Percentiles rank a stretch among this genome's conserved stretches.
phyloP scores from a whole-genome alignment of 331 rosid genomes.

The Malus hybrid region DNA sequence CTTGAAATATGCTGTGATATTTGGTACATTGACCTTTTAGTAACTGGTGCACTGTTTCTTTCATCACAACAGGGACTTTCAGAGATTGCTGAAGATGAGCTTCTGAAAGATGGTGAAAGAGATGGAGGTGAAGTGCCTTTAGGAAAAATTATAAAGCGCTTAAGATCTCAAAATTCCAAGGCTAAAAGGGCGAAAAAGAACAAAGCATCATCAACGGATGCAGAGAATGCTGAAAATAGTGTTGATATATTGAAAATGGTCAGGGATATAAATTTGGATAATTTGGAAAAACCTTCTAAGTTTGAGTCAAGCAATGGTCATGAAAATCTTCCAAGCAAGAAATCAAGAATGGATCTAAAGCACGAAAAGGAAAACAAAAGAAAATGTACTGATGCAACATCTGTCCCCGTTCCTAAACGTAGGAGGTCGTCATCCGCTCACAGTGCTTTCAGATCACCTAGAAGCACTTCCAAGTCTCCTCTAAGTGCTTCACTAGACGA shows the following conservation, averaged over 20 bases:
- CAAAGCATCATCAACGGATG: constrained; percentile 35
- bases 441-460: constrained; percentile 36
- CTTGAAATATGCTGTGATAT: neutral
- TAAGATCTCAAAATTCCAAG: constrained; percentile 53
- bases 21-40: constrained; percentile 19
- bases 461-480: constrained; percentile 35
- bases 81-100: constrained; percentile 41
- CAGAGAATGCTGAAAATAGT: constrained; percentile 43
- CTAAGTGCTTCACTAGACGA: constrained; percentile 31
- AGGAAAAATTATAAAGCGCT: constrained; percentile 56
- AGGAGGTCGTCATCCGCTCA: constrained; percentile 48
- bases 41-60: constrained; percentile 5
- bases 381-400: constrained; percentile 39
- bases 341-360: constrained; percentile 26
- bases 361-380: constrained; percentile 40
- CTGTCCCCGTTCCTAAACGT: constrained; percentile 51
- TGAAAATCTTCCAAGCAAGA: constrained; percentile 39
- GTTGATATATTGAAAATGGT: constrained; percentile 60
- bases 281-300: constrained; percentile 41
- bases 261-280: constrained; percentile 59
- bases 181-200: constrained; percentile 54
- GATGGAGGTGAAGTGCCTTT: constrained; percentile 66
- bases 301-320: constrained; percentile 77
- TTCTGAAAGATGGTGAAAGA: constrained; percentile 42
- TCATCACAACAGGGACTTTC: constrained; percentile 40